Percentiles rank a stretch among this genome's conserved stretches.
Evolutionary conservation across 768 basidiomycete species (phyloP).

Genomic region (Tubosaeta sp.): DNA sequence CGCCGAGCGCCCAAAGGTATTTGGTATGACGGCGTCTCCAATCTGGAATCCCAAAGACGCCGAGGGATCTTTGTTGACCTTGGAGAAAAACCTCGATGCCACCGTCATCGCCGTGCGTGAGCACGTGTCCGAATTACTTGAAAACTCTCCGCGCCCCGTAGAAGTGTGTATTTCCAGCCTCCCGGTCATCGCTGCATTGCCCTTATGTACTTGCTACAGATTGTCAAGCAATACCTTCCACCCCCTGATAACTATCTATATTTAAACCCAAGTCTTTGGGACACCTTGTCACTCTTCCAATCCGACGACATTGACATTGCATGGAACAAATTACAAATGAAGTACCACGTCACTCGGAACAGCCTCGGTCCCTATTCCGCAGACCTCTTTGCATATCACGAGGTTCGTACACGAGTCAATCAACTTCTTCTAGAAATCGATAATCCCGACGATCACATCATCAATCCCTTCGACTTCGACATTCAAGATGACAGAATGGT

Average conservation of each 20-base stretch:
- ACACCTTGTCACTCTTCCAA: slow-evolving; percentile 40
- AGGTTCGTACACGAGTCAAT: slow-evolving; percentile 49
- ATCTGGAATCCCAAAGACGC: slow-evolving; percentile 78
- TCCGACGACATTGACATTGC: slow-evolving; percentile 42
- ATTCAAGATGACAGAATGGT: slow-evolving; percentile 24
- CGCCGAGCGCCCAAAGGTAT: slow-evolving; percentile 67
- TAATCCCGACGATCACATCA: slow-evolving; percentile 14
- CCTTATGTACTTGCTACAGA: slow-evolving; percentile 32
- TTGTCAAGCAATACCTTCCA: slow-evolving; percentile 52
- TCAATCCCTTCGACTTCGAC: slow-evolving; percentile 14
- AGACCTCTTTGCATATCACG: slow-evolving; percentile 63
- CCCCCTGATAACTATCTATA: slow-evolving; percentile 53
- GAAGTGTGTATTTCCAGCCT: slow-evolving; percentile 45
- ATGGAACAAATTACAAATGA: slow-evolving; percentile 55
- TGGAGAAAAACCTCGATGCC: slow-evolving; percentile 71
- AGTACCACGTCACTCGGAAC: slow-evolving; percentile 56
- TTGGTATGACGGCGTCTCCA: slow-evolving; percentile 91
- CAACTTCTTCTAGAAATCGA: slow-evolving; percentile 34
- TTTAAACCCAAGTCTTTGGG: slow-evolving; percentile 53
- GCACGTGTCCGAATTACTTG: slow-evolving; percentile 59
- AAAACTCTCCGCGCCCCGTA: slow-evolving; percentile 57
- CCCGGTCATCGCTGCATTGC: neutral
- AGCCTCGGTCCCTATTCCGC: slow-evolving; percentile 74
- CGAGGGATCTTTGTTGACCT: slow-evolving; percentile 49
- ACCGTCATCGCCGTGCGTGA: slow-evolving; percentile 72